phyloP scores from a whole-genome alignment of 2,329 filamentous ascomycete genomes.

The Chaetomiaceae sp. region DNA sequence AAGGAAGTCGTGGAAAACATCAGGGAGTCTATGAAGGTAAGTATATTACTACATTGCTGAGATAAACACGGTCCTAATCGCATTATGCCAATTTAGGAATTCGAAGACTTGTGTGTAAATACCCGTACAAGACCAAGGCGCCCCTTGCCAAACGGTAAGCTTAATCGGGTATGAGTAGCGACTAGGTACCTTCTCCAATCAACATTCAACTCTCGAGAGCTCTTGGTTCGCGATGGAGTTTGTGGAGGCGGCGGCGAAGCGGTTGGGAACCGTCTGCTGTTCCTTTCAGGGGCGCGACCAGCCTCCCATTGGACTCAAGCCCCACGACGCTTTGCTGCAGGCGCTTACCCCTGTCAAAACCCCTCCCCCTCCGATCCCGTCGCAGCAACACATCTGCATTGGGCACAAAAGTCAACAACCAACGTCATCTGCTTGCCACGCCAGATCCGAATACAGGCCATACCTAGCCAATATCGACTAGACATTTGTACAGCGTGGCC shows the following conservation, averaged over 20 bases:
- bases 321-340: constrained; percentile 12
- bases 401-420: constrained; percentile 19
- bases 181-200: too few species aligned
- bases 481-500: background rate
- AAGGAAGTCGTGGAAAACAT: too few species aligned
- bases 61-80: too few species aligned
- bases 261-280: constrained; percentile 23
- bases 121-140: too few species aligned
- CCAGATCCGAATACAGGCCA: too few species aligned
- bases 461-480: background rate
- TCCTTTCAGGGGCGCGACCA: constrained; percentile 18
- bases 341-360: constrained; percentile 9
- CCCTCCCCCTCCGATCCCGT: constrained; percentile 20
- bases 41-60: too few species aligned
- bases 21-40: too few species aligned
- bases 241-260: constrained; percentile 22
- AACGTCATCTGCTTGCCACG: constrained; percentile 20
- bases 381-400: constrained; percentile 18
- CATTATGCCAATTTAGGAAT: too few species aligned
- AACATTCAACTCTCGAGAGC: too few species aligned
- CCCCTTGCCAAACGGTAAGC: too few species aligned
- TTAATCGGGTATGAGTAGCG: too few species aligned
- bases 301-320: constrained; percentile 19
- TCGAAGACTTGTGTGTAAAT: too few species aligned
- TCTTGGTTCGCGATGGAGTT: constrained; percentile 8